A percentile compares a stretch with the other conserved stretches of the same genome.
Conservation (phyloP, 2,329 filamentous ascomycete species). For the Claviceps spartinae region DNA sequence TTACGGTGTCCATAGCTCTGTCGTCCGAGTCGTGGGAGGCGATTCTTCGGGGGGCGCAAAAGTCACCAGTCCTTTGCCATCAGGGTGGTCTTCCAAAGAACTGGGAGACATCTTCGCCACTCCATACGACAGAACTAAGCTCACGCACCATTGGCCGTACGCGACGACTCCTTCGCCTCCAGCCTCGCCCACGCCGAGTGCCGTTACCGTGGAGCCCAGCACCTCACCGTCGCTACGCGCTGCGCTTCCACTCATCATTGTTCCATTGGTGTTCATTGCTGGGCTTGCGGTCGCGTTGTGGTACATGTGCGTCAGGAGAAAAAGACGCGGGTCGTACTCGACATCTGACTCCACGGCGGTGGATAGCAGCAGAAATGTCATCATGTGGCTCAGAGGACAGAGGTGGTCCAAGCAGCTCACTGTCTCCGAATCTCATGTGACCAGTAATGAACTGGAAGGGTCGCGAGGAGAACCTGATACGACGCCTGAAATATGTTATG, state of each 20-base stretch:
- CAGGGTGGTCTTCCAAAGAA: slow-evolving; percentile 35
- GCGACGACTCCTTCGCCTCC: slow-evolving; percentile 9
- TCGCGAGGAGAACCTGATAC: background rate
- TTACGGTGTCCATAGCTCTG: slow-evolving; percentile 56
- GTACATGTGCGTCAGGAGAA: slow-evolving; percentile 38
- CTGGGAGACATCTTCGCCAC: slow-evolving; percentile 41
- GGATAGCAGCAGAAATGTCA: slow-evolving; percentile 33
- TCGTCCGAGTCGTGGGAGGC: slow-evolving; percentile 56
- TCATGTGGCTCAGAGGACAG: slow-evolving; percentile 38
- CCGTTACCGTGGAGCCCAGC: background rate
- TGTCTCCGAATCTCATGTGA: background rate
- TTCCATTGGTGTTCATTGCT: slow-evolving; percentile 4
- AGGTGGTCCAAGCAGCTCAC: slow-evolving; percentile 23
- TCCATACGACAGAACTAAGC: slow-evolving; percentile 41
- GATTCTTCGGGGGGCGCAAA: slow-evolving; percentile 54
- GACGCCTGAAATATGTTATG: slow-evolving; percentile 11
- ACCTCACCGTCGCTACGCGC: background rate
- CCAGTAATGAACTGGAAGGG: background rate
- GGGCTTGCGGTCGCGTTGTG: slow-evolving; percentile 29
- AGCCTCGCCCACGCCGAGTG: background rate
- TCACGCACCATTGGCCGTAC: slow-evolving; percentile 50
- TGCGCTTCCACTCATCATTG: slow-evolving; percentile 9
- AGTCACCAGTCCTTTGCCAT: slow-evolving; percentile 45
- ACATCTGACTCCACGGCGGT: slow-evolving; percentile 28
- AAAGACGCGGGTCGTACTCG: slow-evolving; percentile 15